A percentile compares a stretch with the other conserved stretches of the same genome.
phyloP scores from a whole-genome alignment of 1,284 basidiomycete species.

The Farysia itapuensis region DNA sequence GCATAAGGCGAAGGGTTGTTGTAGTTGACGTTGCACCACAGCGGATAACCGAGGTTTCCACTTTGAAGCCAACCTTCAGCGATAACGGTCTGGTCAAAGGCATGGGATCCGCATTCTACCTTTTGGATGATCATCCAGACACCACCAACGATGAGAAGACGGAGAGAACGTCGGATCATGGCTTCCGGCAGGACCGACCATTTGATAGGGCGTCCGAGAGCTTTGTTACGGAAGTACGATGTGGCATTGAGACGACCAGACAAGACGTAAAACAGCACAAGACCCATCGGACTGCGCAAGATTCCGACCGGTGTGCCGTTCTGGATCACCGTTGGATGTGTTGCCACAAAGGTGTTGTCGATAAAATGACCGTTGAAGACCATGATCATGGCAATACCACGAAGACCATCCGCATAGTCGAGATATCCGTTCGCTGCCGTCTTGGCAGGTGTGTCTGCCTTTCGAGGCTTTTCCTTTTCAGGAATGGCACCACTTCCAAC shows the following conservation, averaged over 20 bases:
- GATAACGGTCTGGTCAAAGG: slow-evolving; percentile 51
- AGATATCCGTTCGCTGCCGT: slow-evolving; percentile 35
- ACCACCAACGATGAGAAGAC: slow-evolving; percentile 60
- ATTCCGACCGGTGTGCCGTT: slow-evolving; percentile 55
- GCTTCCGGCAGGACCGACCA: slow-evolving; percentile 57
- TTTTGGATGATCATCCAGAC: slow-evolving; percentile 60
- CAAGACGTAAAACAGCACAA: slow-evolving; percentile 55
- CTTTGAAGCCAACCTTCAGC: slow-evolving; percentile 50
- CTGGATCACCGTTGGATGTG: slow-evolving; percentile 56
- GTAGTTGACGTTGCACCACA: slow-evolving; percentile 60
- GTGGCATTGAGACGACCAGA: slow-evolving; percentile 61
- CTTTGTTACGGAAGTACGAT: slow-evolving; percentile 56
- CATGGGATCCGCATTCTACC: slow-evolving; percentile 43
- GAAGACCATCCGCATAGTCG: slow-evolving; percentile 61
- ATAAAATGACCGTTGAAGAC: slow-evolving; percentile 61
- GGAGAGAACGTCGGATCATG: slow-evolving; percentile 60
- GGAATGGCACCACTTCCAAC: slow-evolving; percentile 11
- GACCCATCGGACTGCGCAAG: slow-evolving; percentile 21
- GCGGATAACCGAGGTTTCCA: slow-evolving; percentile 59
- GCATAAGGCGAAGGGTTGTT: slow-evolving; percentile 19
- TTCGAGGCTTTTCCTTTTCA: slow-evolving; percentile 17
- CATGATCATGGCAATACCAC: slow-evolving; percentile 60
- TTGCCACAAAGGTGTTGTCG: slow-evolving; percentile 59
- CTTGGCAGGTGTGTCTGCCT: slow-evolving; percentile 21
- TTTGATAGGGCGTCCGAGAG: slow-evolving; percentile 54